Percentiles rank a stretch among this genome's conserved stretches.
Conservation (phyloP, 2,329 filamentous ascomycete species). For the Botrytis aclada region DNA sequence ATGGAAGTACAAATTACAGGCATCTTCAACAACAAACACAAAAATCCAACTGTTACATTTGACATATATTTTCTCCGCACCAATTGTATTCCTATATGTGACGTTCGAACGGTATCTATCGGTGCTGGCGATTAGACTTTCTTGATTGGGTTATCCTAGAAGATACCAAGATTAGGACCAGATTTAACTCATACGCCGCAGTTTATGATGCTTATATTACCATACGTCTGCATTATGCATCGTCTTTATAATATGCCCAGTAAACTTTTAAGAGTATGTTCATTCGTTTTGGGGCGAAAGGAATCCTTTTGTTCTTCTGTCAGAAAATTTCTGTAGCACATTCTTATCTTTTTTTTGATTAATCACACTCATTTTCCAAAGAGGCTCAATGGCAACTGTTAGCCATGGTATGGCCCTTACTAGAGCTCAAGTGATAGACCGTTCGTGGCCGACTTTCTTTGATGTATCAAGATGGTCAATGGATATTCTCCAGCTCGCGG, state of each 20-base stretch:
- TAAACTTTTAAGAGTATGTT: background rate
- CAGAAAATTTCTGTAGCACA: background rate
- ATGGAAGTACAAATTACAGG: background rate
- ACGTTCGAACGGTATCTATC: background rate
- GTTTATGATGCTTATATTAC: background rate
- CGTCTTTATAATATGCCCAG: background rate
- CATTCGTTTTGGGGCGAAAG: background rate
- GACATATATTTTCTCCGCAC: background rate
- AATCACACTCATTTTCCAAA: background rate
- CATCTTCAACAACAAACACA: background rate
- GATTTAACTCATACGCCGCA: background rate
- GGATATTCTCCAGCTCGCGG: conserved; percentile 8
- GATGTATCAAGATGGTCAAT: background rate
- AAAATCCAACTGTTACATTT: background rate
- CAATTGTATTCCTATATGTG: background rate
- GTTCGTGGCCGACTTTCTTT: background rate
- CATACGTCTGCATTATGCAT: background rate
- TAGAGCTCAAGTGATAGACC: background rate
- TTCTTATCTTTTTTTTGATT: background rate
- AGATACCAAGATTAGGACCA: background rate
- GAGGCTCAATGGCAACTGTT: background rate
- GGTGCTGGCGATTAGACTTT: background rate
- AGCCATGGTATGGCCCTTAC: background rate
- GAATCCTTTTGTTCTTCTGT: background rate
- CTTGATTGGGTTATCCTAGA: background rate